A percentile compares a stretch with the other conserved stretches of the same genome.
Conservation (phyloP, 768 basidiomycete species). For the Suillus luteus region DNA sequence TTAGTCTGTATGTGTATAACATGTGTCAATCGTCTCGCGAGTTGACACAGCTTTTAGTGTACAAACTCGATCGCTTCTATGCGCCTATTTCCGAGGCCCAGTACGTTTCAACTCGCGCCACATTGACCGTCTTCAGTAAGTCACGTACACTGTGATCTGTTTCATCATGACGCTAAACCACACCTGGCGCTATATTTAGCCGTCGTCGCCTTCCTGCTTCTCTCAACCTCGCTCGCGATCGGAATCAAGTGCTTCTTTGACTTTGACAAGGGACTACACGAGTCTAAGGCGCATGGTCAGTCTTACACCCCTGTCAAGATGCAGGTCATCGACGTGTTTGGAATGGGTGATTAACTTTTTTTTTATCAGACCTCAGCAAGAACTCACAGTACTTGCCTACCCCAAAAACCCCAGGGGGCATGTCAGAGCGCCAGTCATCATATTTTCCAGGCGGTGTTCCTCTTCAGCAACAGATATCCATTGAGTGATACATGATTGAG, state of each 20-base stretch:
- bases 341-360: constrained; percentile 40
- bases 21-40: background rate
- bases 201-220: constrained; percentile 71
- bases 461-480: constrained; percentile 69
- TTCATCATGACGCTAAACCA: constrained; percentile 4
- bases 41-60: constrained; percentile 48
- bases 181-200: constrained; percentile 42
- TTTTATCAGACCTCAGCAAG: constrained; percentile 47
- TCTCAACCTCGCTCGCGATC: constrained; percentile 73
- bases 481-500: constrained; percentile 71
- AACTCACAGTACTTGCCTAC: constrained; percentile 46
- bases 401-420: constrained; percentile 43
- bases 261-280: constrained; percentile 77
- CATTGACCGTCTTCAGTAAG: constrained; percentile 81
- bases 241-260: constrained; percentile 80
- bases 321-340: constrained; percentile 23
- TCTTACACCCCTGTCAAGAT: constrained; percentile 37
- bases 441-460: constrained; percentile 52
- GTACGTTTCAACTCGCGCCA: constrained; percentile 76
- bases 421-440: constrained; percentile 48
- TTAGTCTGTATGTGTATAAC: constrained; percentile 32
- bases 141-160: constrained; percentile 12
- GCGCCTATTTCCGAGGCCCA: constrained; percentile 51
- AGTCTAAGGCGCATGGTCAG: constrained; percentile 78
- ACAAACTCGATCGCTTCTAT: constrained; percentile 86